Evolutionary conservation across 352 stramenopile species (phyloP), one percentile per base, ranked within the genome.

Genomic region (Pythium insidiosum): DNA sequence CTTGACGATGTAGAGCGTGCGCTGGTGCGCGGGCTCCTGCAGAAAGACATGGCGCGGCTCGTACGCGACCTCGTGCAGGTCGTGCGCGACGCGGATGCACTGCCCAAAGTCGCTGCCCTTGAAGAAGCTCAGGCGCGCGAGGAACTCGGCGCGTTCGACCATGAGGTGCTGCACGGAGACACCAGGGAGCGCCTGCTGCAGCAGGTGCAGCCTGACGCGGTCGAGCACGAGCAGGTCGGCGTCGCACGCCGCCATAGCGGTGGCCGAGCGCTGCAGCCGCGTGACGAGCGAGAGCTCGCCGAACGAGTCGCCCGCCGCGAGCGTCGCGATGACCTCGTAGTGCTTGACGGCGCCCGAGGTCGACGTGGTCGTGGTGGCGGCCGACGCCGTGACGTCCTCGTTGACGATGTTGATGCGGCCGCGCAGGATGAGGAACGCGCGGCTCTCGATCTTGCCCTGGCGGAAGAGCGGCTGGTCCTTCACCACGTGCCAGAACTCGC

Each of bases 391-490:
- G 2, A 77, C 48, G 38, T 89, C 73, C 53, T 91, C 78, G 19
- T 86, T 85, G 34, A 91, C 78, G 20, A 91, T 86, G 38, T 75
- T 67, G 38, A 91, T 81, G 6, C 63, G 73, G n/a, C 75, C 78
- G 15, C 75, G 63, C 13, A 91, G 57, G 29, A 91, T 86, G 22
- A 91, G 28, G 46, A 88, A 91, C 20, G 78, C 78, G n/a, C 72
- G 76, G 30, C 67, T 80, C 41, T 91, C 75, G 31, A 87, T 71
- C 30, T 70, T 74, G 5, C 77, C 77, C 41, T 91, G 78, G n/a
- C 59, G 55, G 36, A 87, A 88, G 10, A 91, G 38, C 16, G 68
- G 64, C 25, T 62, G 62, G 35, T 74, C 74, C 23, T 75, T 80
- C 23, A 38, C 43, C 36, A 86, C 51, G 30, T 68, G 73, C 10